phyloP scores from a whole-genome alignment of 495 filamentous ascomycete genomes.

The Annulohypoxylon moriforme region DNA sequence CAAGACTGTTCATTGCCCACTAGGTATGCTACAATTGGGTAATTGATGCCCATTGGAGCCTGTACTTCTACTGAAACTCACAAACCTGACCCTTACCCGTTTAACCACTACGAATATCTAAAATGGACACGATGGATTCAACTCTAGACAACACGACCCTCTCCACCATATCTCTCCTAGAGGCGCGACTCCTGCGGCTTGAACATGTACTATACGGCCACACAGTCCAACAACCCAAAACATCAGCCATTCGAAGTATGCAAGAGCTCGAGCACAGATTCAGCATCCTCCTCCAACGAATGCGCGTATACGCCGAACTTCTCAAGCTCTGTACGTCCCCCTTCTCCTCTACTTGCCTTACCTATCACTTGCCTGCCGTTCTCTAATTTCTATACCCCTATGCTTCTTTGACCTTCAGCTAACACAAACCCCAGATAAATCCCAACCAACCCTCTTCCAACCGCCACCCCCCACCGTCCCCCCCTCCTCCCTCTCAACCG shows the following conservation, averaged over 20 bases:
- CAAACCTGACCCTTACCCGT: background rate
- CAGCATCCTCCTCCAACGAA: slow-evolving; percentile 49
- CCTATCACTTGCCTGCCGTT: background rate
- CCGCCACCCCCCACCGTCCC: slow-evolving; percentile 49
- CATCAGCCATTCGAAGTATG: slow-evolving; percentile 65
- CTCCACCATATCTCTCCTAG: slow-evolving; percentile 78
- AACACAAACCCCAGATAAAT: slow-evolving; percentile 52
- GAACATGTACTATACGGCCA: slow-evolving; percentile 78
- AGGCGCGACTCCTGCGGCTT: slow-evolving; percentile 77
- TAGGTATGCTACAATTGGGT: background rate
- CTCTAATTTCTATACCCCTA: too few relatives aligned
- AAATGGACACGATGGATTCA: slow-evolving; percentile 55
- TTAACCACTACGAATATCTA: background rate
- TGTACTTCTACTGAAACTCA: background rate
- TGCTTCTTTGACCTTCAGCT: too few relatives aligned
- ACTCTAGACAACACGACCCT: slow-evolving; percentile 63
- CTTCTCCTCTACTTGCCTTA: background rate
- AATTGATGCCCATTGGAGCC: background rate
- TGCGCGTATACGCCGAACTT: slow-evolving; percentile 60
- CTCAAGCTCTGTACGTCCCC: slow-evolving; percentile 59
- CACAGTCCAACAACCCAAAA: slow-evolving; percentile 53
- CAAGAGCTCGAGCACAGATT: slow-evolving; percentile 71
- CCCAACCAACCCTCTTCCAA: slow-evolving; percentile 61
- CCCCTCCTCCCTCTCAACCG: slow-evolving; percentile 55
- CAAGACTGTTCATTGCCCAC: too few relatives aligned